Base-by-base conservation (phyloP, 108 stramenopile species). In the Discostella stelligeroides region DNA sequence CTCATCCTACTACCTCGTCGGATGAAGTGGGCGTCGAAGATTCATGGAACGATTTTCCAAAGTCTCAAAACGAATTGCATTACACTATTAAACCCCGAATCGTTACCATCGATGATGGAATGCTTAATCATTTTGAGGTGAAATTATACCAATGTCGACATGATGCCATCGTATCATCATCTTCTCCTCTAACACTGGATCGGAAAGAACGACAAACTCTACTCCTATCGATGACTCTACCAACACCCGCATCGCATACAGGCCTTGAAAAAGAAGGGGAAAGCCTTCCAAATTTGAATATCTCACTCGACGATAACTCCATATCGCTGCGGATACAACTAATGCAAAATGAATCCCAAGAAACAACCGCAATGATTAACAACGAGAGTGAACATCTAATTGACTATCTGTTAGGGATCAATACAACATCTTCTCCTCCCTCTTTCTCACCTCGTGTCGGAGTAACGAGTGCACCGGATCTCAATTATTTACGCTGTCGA, bases 401-500 rank as follows among this genome's bases (percentile, higher is more conserved):
- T 14, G 72, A 73, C 45, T 28, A 49, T 20, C 59, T 80, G 6
- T 24, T 69, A 18, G 79, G 72, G 7, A 54, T 43, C 20, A 67
- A 72, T 17, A 21, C n/a, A 18, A 55, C 66, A 10, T n/a, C 60
- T n/a, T 68, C 61, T 4, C 28, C 65, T 25, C 48, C 60, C 17
- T 2, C 41, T 2, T 53, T 14, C 11, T 53, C 51, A 27, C 25
- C 25, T 13, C 0, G 6, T 5, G 8, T 37, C 1, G 63, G n/a
- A n/a, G n/a, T 67, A 34, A 80, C 62, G n/a, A 24, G 47, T 29
- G 28, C 41, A 27, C 23, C 64, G 25, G 49, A 45, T 4, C 69
- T 88, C 9, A 71, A 84, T 64, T 34, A 48, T 49, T 56, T 88
- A 4, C 62, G 63, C 30, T 88, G 88, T 63, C 54, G 81, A n/a